Conservation (phyloP, 305 asterid species). For the Nicotiana rustica region DNA sequence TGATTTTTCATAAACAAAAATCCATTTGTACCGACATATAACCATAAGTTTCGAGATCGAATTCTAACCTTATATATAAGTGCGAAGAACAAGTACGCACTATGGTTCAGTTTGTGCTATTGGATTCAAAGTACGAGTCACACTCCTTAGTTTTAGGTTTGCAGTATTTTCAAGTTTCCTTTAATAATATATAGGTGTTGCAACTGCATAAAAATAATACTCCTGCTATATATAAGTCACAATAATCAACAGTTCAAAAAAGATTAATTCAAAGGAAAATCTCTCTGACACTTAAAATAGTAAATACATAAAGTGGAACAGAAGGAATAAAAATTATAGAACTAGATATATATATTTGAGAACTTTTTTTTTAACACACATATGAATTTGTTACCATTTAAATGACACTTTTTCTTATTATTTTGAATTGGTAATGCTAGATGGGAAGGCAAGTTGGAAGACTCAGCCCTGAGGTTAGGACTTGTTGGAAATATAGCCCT, state of each 20-base stretch:
- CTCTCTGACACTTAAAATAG: neutral
- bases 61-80: too few relatives aligned
- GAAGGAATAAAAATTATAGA: neutral
- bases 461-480: constrained; percentile 65
- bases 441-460: constrained; percentile 75
- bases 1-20: neutral
- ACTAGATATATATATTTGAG: neutral
- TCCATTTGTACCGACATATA: neutral
- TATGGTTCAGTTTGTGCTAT: too few relatives aligned
- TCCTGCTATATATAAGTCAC: neutral
- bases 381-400: neutral
- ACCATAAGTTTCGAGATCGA: neutral
- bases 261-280: neutral
- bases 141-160: neutral
- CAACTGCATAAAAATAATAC: neutral
- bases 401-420: neutral
- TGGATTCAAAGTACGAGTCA: too few relatives aligned
- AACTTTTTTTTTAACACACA: too few relatives aligned
- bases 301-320: too few relatives aligned
- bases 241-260: too few relatives aligned
- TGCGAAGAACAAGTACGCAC: too few relatives aligned
- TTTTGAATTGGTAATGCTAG: constrained; percentile 47
- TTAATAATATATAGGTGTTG: too few relatives aligned
- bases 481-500: constrained; percentile 70
- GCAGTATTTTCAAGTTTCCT: neutral